Evolutionary conservation across 176 grass and related monocot species (phyloP).

Genomic region (Paspalum notatum): DNA sequence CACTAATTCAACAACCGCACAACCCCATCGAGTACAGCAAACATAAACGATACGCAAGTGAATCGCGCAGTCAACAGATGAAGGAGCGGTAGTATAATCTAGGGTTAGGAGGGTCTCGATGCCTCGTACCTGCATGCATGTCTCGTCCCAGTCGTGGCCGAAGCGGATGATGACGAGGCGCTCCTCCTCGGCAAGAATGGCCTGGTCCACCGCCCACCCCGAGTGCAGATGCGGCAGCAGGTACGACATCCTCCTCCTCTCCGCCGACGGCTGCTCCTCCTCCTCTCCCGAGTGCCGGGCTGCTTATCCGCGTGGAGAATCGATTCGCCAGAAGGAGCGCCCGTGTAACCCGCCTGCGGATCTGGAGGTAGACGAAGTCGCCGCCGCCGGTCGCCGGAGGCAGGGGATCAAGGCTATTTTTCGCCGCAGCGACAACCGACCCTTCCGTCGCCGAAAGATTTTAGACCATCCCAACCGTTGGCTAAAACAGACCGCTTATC

Average conservation of each 20-base stretch:
- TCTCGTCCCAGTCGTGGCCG: conserved; percentile 99
- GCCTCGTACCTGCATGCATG: conserved; percentile 81
- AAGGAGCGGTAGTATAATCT: background rate
- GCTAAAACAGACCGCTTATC: too few relatives aligned
- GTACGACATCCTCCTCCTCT: conserved; percentile 73
- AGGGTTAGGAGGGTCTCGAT: conserved; percentile 4
- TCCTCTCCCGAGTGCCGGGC: background rate
- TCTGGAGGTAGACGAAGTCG: background rate
- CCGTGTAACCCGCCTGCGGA: background rate
- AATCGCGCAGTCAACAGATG: background rate
- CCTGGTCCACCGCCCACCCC: conserved; percentile 98
- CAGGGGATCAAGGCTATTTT: background rate
- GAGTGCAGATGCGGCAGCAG: conserved; percentile 96
- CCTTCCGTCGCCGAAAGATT: too few relatives aligned
- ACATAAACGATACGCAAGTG: background rate
- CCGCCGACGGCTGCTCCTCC: background rate
- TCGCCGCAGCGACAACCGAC: too few relatives aligned
- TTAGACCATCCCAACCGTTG: too few relatives aligned
- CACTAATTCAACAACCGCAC: background rate
- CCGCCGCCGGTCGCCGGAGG: background rate
- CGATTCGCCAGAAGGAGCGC: background rate
- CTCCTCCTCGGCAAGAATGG: conserved; percentile 98
- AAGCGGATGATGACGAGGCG: conserved; percentile 98
- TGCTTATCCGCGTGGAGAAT: background rate
- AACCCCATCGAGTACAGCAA: background rate